These are phyloP conservation scores for Exophiala viscosa DNA, from an alignment of 2,329 filamentous ascomycete species.

Conservation along the genomic window DNA sequence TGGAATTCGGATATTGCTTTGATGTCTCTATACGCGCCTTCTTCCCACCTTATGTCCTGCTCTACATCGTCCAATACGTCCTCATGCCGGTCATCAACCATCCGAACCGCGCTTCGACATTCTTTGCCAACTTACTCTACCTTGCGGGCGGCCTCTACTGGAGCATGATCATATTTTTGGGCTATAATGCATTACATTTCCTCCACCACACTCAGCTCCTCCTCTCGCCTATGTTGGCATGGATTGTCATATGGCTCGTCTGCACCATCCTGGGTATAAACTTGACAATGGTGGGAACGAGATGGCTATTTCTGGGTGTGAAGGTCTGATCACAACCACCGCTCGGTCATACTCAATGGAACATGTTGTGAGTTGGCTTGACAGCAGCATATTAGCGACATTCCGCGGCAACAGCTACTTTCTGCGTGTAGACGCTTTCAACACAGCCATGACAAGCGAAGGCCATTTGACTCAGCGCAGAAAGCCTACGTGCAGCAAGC, in stretches of 20 bases:
- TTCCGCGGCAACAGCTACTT: too few species aligned
- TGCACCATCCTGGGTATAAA: slow-evolving; percentile 47
- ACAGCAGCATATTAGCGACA: too few species aligned
- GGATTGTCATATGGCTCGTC: slow-evolving; percentile 57
- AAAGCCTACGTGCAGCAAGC: too few species aligned
- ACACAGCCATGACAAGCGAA: too few species aligned
- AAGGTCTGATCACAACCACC: slow-evolving; percentile 16
- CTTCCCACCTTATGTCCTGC: slow-evolving; percentile 63
- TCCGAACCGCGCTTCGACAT: slow-evolving; percentile 44
- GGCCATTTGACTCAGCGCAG: too few species aligned
- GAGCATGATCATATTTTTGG: slow-evolving; percentile 65
- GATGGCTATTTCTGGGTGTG: slow-evolving; percentile 44
- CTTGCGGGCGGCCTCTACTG: slow-evolving; percentile 64
- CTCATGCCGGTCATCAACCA: slow-evolving; percentile 57
- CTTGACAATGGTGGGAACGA: slow-evolving; percentile 43
- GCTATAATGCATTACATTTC: slow-evolving; percentile 66
- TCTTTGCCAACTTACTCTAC: slow-evolving; percentile 64
- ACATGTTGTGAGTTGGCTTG: neutral
- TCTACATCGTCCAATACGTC: slow-evolving; percentile 65
- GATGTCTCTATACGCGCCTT: slow-evolving; percentile 66
- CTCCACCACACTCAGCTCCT: slow-evolving; percentile 64
- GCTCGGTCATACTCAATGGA: neutral
- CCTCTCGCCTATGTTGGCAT: slow-evolving; percentile 58
- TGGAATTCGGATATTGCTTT: slow-evolving; percentile 70
- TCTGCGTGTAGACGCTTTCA: too few species aligned